These are phyloP conservation scores for Pseudogymnoascus sp. DNA, from an alignment of 2,329 filamentous ascomycete genomes.

Conservation along the genomic window DNA sequence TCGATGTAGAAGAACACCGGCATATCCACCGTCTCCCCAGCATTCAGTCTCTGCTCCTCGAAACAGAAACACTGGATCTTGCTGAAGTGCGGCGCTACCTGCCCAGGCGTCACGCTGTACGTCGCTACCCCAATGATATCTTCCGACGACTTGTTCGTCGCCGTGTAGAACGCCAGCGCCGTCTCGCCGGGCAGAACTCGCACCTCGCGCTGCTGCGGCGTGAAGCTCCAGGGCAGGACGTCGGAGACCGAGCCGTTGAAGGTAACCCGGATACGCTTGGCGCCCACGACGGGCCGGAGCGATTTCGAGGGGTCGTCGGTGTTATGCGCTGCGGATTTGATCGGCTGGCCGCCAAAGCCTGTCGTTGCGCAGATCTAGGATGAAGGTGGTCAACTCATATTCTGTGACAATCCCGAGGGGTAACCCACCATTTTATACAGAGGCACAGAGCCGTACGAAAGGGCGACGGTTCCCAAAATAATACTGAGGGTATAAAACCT, in stretches of 20 bases:
- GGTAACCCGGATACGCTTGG: constrained; percentile 83
- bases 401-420: constrained; percentile 14
- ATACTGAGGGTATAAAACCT: constrained; percentile 69
- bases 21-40: constrained; percentile 97
- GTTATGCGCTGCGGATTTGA: constrained; percentile 66
- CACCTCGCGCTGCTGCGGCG: constrained; percentile 92
- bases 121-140: constrained; percentile 98
- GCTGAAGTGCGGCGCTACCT: constrained; percentile 95
- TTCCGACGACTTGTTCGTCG: constrained; percentile 78
- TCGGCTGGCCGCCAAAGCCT: constrained; percentile 86
- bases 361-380: constrained; percentile 70
- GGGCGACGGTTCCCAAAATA: constrained; percentile 68
- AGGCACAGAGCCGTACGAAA: constrained; percentile 76
- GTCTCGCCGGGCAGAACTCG: constrained; percentile 93
- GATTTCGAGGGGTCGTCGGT: constrained; percentile 61
- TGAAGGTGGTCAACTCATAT: constrained; percentile 14
- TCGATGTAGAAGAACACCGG: constrained; percentile 99
- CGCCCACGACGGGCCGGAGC: constrained; percentile 69
- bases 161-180: constrained; percentile 93
- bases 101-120: constrained; percentile 91
- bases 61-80: constrained; percentile 99
- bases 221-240: constrained; percentile 93
- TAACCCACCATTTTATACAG: constrained; percentile 71
- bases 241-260: constrained; percentile 96
- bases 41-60: constrained; percentile 83